Evolutionary conservation across 2,329 filamentous ascomycete species (phyloP).

Genomic region (Trichoderma oligosporum): DNA sequence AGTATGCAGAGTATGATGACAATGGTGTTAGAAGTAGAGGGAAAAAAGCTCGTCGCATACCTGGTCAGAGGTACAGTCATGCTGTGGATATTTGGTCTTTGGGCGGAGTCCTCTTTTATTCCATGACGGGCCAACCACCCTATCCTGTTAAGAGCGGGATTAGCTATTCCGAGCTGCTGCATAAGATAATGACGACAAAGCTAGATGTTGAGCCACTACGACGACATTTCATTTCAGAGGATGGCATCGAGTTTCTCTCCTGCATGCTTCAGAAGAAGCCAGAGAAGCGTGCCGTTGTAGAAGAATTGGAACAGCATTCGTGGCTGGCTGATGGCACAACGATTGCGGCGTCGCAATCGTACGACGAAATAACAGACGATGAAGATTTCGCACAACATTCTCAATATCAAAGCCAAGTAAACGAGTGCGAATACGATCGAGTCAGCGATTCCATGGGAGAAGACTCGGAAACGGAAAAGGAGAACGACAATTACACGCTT

Average conservation of each 20-base stretch:
- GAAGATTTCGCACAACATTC: slow-evolving; percentile 46
- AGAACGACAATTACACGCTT: slow-evolving; percentile 74
- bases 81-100: slow-evolving; percentile 96
- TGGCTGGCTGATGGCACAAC: slow-evolving; percentile 61
- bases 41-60: slow-evolving; percentile 57
- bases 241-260: slow-evolving; percentile 69
- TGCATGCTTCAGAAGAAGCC: slow-evolving; percentile 82
- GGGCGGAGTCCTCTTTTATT: slow-evolving; percentile 84
- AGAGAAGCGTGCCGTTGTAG: slow-evolving; percentile 68
- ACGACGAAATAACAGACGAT: slow-evolving; percentile 61
- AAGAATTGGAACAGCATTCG: slow-evolving; percentile 63
- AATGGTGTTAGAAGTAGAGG: slow-evolving; percentile 59
- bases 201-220: slow-evolving; percentile 65
- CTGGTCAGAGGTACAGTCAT: slow-evolving; percentile 73
- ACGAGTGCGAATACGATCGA: slow-evolving; percentile 33
- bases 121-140: slow-evolving; percentile 74
- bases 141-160: slow-evolving; percentile 75
- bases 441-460: slow-evolving; percentile 50
- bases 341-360: slow-evolving; percentile 43
- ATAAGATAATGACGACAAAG: slow-evolving; percentile 77
- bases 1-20: slow-evolving; percentile 65
- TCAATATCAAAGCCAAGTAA: slow-evolving; percentile 54
- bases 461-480: slow-evolving; percentile 76
- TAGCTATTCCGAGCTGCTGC: slow-evolving; percentile 73
- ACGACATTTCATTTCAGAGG: slow-evolving; percentile 54